phyloP scores from a whole-genome alignment of 2,329 filamentous ascomycete species.

The Exophiala calicioides region DNA sequence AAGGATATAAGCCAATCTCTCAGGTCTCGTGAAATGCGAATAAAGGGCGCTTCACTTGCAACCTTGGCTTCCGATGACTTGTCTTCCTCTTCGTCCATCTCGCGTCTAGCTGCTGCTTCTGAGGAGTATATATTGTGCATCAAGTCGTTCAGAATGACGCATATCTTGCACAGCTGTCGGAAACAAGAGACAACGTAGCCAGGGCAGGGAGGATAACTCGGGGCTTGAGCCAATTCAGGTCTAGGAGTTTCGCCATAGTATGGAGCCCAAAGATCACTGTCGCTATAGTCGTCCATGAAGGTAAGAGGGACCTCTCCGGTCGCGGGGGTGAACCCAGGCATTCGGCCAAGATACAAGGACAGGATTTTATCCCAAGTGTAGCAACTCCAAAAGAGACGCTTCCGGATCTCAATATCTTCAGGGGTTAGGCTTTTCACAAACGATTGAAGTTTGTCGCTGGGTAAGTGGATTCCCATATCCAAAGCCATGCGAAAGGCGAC shows the following conservation, averaged over 20 bases:
- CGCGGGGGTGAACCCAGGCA: conserved; percentile 31
- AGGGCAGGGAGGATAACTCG: conserved; percentile 29
- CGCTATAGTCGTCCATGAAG: conserved; percentile 35
- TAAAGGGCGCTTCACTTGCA: conserved; percentile 25
- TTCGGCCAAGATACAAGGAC: conserved; percentile 35
- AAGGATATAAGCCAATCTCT: conserved; percentile 46
- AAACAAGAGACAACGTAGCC: conserved; percentile 36
- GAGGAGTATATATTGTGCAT: conserved; percentile 48
- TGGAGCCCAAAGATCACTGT: conserved; percentile 34
- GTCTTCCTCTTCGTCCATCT: conserved; percentile 22
- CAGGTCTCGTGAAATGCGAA: conserved; percentile 45
- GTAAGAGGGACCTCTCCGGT: conserved; percentile 29
- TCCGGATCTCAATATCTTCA: conserved; percentile 36
- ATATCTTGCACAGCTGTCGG: conserved; percentile 41
- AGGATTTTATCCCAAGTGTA: conserved; percentile 38
- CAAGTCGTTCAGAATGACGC: conserved; percentile 51
- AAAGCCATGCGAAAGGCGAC: conserved; percentile 37
- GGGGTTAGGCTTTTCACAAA: conserved; percentile 31
- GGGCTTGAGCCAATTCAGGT: conserved; percentile 20
- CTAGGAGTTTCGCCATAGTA: conserved; percentile 32
- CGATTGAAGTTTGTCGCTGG: conserved; percentile 29
- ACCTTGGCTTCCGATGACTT: conserved; percentile 20
- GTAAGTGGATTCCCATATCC: conserved; percentile 35
- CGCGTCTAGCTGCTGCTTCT: conserved; percentile 44
- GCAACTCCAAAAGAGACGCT: conserved; percentile 36